Evolutionary conservation across 2,329 filamentous ascomycete genomes (phyloP).

Genomic region (Pyrenophora teres): DNA sequence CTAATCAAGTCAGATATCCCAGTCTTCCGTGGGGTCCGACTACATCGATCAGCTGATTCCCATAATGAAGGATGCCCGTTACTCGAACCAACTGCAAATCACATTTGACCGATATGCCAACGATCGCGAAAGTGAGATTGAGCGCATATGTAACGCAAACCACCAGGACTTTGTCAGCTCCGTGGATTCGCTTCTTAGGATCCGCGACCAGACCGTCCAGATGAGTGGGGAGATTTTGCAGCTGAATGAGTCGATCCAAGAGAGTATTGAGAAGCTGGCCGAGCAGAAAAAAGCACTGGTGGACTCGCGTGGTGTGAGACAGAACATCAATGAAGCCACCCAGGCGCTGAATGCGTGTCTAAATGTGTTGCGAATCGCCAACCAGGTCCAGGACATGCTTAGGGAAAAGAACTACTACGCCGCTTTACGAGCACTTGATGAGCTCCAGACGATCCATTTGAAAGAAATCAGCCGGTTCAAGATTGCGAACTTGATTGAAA

Average conservation of each 20-base stretch:
- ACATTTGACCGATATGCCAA: slow-evolving; percentile 80
- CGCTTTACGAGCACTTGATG: slow-evolving; percentile 89
- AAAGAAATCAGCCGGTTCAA: slow-evolving; percentile 94
- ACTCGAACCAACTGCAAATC: slow-evolving; percentile 76
- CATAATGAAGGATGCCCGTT: slow-evolving; percentile 85
- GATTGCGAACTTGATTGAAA: slow-evolving; percentile 93
- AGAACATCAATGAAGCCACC: slow-evolving; percentile 93
- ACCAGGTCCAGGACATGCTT: slow-evolving; percentile 90
- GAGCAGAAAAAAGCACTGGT: slow-evolving; percentile 94
- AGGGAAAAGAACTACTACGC: slow-evolving; percentile 95
- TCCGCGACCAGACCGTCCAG: slow-evolving; percentile 86
- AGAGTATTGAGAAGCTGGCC: slow-evolving; percentile 90
- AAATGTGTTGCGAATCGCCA: slow-evolving; percentile 88
- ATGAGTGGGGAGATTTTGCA: slow-evolving; percentile 90
- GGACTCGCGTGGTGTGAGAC: slow-evolving; percentile 85
- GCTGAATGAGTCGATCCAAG: slow-evolving; percentile 92
- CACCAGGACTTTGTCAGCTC: slow-evolving; percentile 96
- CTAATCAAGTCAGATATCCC: slow-evolving; percentile 71
- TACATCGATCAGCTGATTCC: slow-evolving; percentile 96
- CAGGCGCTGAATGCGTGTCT: slow-evolving; percentile 88
- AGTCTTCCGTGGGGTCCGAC: slow-evolving; percentile 87
- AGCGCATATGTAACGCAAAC: slow-evolving; percentile 90
- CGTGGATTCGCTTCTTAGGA: slow-evolving; percentile 89
- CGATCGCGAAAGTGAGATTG: slow-evolving; percentile 88
- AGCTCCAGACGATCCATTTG: slow-evolving; percentile 93